These are phyloP conservation scores for Pythium sukuiense DNA, from an alignment of 352 stramenopile genomes.

Conservation along the genomic window DNA sequence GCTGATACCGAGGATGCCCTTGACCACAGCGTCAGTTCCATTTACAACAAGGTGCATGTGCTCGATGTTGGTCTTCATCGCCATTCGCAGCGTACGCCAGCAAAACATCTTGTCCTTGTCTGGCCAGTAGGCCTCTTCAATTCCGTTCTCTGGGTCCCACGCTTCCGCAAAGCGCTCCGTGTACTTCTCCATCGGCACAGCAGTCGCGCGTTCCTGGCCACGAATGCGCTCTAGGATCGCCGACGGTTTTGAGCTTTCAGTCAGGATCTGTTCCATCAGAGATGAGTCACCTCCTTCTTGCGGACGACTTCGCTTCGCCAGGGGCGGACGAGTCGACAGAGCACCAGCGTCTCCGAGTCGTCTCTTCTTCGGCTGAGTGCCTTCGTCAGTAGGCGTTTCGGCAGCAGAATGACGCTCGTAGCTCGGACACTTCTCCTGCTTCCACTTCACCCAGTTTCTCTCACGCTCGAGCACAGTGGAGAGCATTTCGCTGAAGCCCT, in stretches of 20 bases:
- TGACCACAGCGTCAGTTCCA: conserved; percentile 65
- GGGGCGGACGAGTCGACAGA: conserved; percentile 26
- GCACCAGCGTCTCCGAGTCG: conserved; percentile 35
- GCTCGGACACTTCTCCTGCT: conserved; percentile 82
- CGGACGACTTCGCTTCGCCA: conserved; percentile 28
- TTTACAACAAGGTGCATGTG: conserved; percentile 66
- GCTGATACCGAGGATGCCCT: conserved; percentile 60
- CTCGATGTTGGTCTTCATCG: conserved; percentile 75
- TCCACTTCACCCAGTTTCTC: conserved; percentile 91
- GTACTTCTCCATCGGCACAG: conserved; percentile 75
- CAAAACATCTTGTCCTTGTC: conserved; percentile 92
- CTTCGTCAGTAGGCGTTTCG: conserved; percentile 23
- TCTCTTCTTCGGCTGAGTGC: conserved; percentile 36
- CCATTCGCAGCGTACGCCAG: conserved; percentile 79
- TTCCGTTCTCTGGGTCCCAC: conserved; percentile 94
- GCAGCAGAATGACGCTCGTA: conserved; percentile 60
- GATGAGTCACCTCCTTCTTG: conserved; percentile 32
- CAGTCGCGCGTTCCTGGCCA: conserved; percentile 57
- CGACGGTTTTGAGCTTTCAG: conserved; percentile 68
- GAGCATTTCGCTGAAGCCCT: conserved; percentile 89
- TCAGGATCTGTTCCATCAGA: conserved; percentile 80
- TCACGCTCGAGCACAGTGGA: conserved; percentile 84
- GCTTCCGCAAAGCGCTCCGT: conserved; percentile 91
- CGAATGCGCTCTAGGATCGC: conserved; percentile 80
- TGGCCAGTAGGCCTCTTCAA: conserved; percentile 95